phyloP scores from a whole-genome alignment of 2,329 filamentous ascomycete genomes.

The Aciculosporium take region DNA sequence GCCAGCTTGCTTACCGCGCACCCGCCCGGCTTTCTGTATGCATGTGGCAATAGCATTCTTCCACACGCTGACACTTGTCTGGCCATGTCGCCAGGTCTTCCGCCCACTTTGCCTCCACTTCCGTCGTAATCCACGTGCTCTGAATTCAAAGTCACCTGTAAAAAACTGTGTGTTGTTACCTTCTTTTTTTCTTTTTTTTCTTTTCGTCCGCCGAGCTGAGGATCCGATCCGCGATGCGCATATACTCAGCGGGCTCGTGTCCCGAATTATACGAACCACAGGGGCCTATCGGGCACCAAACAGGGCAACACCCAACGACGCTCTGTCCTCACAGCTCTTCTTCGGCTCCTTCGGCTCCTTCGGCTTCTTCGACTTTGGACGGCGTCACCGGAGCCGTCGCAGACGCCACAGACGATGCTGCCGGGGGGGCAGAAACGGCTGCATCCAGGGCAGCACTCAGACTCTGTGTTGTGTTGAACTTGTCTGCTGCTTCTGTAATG shows the following conservation, averaged over 20 bases:
- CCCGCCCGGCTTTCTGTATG: background rate
- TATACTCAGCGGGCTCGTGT: background rate
- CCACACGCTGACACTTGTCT: background rate
- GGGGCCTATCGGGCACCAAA: background rate
- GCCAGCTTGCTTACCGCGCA: background rate
- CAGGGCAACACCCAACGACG: background rate
- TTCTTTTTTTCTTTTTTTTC: background rate
- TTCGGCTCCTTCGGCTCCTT: conserved; percentile 19
- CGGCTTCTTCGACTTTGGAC: conserved; percentile 21
- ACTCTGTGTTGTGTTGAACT: conserved; percentile 17
- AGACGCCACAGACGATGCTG: conserved; percentile 9
- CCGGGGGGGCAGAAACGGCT: conserved; percentile 13
- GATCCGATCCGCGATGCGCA: background rate
- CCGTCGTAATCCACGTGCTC: background rate
- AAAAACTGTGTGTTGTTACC: background rate
- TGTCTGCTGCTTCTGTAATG: conserved; percentile 13
- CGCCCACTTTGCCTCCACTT: background rate
- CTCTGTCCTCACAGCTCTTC: conserved; percentile 22
- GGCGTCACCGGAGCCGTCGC: conserved; percentile 11
- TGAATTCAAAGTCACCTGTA: background rate
- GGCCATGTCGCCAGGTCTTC: background rate
- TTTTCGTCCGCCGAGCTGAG: background rate
- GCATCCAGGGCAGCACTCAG: conserved; percentile 22
- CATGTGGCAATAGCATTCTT: conserved; percentile 1
- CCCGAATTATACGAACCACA: background rate